Percentiles rank a stretch among this genome's conserved stretches.
Evolutionary conservation across 192 early-diverging fungal species (phyloP).

Genomic region (Chytriomyces sp.): DNA sequence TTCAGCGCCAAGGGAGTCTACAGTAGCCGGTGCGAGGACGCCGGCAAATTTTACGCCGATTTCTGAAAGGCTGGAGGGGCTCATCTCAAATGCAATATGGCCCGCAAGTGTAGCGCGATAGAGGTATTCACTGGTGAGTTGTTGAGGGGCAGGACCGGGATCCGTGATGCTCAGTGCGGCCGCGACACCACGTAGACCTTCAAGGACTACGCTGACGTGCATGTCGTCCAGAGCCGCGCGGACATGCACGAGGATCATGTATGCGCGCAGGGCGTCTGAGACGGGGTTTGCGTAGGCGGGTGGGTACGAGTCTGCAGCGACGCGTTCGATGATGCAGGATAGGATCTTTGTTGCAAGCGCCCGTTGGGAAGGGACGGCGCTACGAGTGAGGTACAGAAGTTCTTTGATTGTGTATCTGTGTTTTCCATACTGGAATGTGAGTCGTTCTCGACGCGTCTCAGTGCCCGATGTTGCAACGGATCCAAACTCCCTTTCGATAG

Average conservation of each 20-base stretch:
- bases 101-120: neutral
- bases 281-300: neutral
- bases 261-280: neutral
- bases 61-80: neutral
- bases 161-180: neutral
- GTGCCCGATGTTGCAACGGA: too few species aligned
- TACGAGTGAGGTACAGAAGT: constrained; percentile 10
- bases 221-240: constrained; percentile 5
- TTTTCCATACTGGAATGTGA: neutral
- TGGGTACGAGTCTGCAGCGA: neutral
- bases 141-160: neutral
- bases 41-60: neutral
- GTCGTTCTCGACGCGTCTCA: too few species aligned
- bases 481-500: neutral
- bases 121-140: neutral
- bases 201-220: neutral
- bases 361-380: constrained; percentile 11
- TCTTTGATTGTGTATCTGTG: constrained; percentile 18
- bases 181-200: neutral
- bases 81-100: constrained; percentile 10
- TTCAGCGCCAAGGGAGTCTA: neutral
- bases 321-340: neutral
- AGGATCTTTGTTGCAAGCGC: neutral
- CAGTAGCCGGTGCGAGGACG: neutral
- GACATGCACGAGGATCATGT: constrained; percentile 4